Evolutionary conservation across 768 basidiomycete genomes (phyloP), one percentile per base, ranked within the genome.

Genomic region (Vararia minispora): DNA sequence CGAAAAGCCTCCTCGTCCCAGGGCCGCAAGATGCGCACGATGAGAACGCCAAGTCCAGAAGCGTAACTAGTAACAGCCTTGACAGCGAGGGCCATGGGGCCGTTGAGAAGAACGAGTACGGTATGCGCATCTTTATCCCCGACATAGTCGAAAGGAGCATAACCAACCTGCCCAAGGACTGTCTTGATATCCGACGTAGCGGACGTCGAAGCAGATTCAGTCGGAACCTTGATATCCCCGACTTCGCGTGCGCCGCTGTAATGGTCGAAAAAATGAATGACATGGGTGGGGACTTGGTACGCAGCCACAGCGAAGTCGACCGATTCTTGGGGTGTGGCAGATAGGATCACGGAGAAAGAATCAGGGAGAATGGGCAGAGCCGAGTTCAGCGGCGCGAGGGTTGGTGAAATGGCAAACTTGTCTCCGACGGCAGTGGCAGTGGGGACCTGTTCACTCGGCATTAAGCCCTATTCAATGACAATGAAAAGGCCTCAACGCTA

Each of bases 191-290:
- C 55, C 38, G 40, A 44, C 45, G 28, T 56, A 40, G 44, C 42
- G 16, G 56, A 46, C 1, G 56, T 50, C 17, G 61, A 59, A 0
- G 55, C 43, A 4, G 58, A 46, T 12, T 67, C 49, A 2, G 68
- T 39, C 7, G 66, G 65, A 20, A 58, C 49, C 26, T 76, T 58
- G 24, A 65, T 52, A 38, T 77, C 71, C 2, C 83, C 76, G 24
- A 73, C 62, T 60, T 98, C 90, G 18, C 94, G 79, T 24, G 79
- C 67, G 23, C 77, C 68, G 44, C 76, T 74, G 52, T 85, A 70
- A 49, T 94, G 86, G 58, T 98, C 91, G 53, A 98, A 91, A 28
- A 97, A 62, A 57, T 97, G 90, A 39, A 91, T 69, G 40, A 86
- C 77, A 58, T 94, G 87, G 28, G 63, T 70, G 14, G 68, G 66